phyloP scores from a whole-genome alignment of 164 flowering plant species.

The Kalanchoe fedtschenkoi region DNA sequence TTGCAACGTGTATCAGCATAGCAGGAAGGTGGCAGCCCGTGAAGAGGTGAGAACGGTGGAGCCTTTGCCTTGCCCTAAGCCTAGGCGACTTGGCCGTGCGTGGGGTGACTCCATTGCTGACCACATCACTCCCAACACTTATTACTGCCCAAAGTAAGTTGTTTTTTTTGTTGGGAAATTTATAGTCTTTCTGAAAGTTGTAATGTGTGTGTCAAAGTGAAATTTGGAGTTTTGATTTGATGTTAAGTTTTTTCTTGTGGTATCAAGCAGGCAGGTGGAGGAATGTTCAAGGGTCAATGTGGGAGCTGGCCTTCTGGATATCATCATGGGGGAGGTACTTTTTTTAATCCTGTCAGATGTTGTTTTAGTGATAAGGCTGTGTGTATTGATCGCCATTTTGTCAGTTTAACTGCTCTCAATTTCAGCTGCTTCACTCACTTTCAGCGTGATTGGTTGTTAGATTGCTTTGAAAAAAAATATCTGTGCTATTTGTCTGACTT shows the following conservation, averaged over 20 bases:
- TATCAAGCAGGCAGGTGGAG: neutral
- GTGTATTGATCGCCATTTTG: neutral
- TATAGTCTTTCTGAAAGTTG: neutral
- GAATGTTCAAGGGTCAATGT: neutral
- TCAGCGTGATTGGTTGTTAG: neutral
- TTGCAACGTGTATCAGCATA: neutral
- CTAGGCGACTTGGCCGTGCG: conserved; percentile 29
- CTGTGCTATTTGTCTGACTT: neutral
- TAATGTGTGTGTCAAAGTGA: neutral
- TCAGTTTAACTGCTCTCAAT: neutral
- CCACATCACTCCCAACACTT: conserved; percentile 14
- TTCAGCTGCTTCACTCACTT: neutral
- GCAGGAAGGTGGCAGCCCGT: neutral
- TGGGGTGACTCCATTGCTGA: conserved; percentile 6
- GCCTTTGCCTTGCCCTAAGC: conserved; percentile 36
- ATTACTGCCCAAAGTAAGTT: conserved; percentile 23
- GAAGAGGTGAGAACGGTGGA: too few relatives aligned
- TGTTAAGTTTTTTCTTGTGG: neutral
- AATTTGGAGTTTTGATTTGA: neutral
- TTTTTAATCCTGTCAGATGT: neutral
- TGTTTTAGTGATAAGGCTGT: neutral
- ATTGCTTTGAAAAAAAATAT: neutral
- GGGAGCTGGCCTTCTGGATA: neutral
- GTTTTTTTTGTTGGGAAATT: neutral
- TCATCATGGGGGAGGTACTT: neutral